Base-by-base conservation (phyloP, 176 grass and related monocot genomes). In the Puccinellia tenuiflora region DNA sequence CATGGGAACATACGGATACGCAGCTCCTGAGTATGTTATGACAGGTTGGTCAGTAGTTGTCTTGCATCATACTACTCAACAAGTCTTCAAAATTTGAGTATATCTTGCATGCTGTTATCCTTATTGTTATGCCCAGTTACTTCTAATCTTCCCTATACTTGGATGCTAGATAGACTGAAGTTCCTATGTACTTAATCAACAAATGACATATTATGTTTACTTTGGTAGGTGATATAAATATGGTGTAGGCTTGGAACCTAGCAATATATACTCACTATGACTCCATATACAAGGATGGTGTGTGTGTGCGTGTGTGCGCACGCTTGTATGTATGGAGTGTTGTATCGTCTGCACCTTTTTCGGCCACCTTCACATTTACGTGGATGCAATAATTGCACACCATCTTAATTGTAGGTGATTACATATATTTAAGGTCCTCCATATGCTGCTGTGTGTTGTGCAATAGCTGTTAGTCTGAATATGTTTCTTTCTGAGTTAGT, bases 1-100 rank as follows among this genome's bases (percentile, higher is more conserved):
- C 68, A 99, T 99, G 96, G 96, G 96, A 55, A 99, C 96, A 30
- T 96, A 99, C 67, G 96, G 93, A 77, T 99, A 99, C 81, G 93
- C 93, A 61, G 96, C 96, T 48, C 96, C 96, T 65, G 93, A 99
- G 63, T 99, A 99, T 88, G 96, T 99, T 51, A 99, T 99, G 96
- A 96, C 96, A 78, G 96, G 96, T 99, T 70, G 73, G 82, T 83
- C 68, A 79, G 45, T 74, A 38, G 17, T 26, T 68, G 22, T 22
- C 43, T 29, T 73, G 26, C 81, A 60, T 79, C 29, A 67, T 83
- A 22, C 30, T 86, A 35, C 53, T 82, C 57, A 78, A 82, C 38
- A 28, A 55, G 61, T 78, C 35, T 73, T 79, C 25, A 65, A 43
- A 74, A 30, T 66, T 30, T 29, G 47, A 66, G 46, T 57, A 73